Percentiles rank a stretch among this genome's conserved stretches.
Conservation (phyloP, 1,284 basidiomycete genomes). For the Cystobasidium pallidum region DNA sequence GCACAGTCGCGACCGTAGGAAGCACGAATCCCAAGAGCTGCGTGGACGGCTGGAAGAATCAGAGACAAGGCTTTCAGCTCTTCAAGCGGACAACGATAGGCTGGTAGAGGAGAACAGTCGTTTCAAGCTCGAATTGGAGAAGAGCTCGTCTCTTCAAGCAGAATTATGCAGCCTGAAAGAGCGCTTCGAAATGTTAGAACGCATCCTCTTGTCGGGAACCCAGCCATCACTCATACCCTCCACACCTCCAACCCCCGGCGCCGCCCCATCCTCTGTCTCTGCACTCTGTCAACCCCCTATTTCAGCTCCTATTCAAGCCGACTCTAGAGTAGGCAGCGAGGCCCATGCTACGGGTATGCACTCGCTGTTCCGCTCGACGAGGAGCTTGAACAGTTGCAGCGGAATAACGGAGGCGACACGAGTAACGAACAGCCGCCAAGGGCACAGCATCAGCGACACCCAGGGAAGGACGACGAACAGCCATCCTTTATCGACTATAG, state of each 20-base stretch:
- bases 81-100: conserved; percentile 22
- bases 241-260: neutral
- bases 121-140: conserved; percentile 26
- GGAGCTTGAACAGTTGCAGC: conserved; percentile 36
- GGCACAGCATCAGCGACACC: neutral
- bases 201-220: conserved; percentile 5
- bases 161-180: conserved; percentile 22
- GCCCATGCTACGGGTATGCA: conserved; percentile 46
- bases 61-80: conserved; percentile 15
- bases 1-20: conserved; percentile 38
- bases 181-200: conserved; percentile 35
- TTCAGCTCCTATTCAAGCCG: conserved; percentile 23
- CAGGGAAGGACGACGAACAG: conserved; percentile 22
- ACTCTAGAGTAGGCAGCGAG: conserved; percentile 44
- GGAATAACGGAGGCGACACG: neutral
- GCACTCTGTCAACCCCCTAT: neutral
- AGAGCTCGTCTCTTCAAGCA: conserved; percentile 21
- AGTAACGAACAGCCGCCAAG: conserved; percentile 1
- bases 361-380: conserved; percentile 42
- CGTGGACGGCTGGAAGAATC: conserved; percentile 21
- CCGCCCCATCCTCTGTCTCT: neutral
- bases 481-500: conserved; percentile 21
- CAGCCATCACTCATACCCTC: neutral
- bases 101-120: conserved; percentile 31
- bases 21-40: conserved; percentile 23